Base-by-base conservation (phyloP, 2,329 filamentous ascomycete species). In the Talaromyces sp. region DNA sequence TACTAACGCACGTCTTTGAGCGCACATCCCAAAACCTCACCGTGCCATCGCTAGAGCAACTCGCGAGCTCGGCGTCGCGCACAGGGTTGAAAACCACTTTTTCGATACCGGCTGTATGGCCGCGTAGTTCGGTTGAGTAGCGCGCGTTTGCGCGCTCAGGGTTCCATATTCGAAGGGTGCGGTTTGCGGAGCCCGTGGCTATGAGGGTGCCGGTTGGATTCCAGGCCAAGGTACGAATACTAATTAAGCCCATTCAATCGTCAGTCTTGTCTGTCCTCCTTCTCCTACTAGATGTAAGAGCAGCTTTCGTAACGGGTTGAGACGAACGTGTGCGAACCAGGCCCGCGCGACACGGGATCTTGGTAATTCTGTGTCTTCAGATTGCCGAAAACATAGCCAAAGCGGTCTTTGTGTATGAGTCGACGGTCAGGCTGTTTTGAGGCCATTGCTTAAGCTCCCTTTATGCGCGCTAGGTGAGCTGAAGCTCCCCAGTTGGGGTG, bases 81-180 rank as follows among this genome's bases (percentile, higher is more conserved):
- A 78, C 77, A 2, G 80, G 80, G 63, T 82, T 81, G 67, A 81
- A 82, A 11, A 79, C 67, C 14, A 81, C 79, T 59, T 81, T 79
- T 68, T 82, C 80, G 23, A 82, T 77, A 2, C 73, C 77, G 16
- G 76, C 77, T 2, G 77, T 73, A 65, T 82, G 80, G 6, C 80
- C 80, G 63, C 79, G 77, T 54, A 82, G 69, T 60, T 82, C 80
- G 5, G 78, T 81, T 33, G 80, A 81, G 66, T 81, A 79, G 68
- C 76, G 76, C 28, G 76, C 74, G 64, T 75, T 71, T 18, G 80
- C 76, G 60, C 79, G 76, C 63, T 82, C 80, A 0, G 80, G 80
- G 66, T 99, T 96, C 93, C 95, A 99, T 67, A 99, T 87, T n/a
- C 92, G 88, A 50, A 99, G 82, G 0, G 88, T 88, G 60, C 93